These are phyloP conservation scores for Fusarium annulatum DNA, from an alignment of 2,329 filamentous ascomycete species.

Conservation along the genomic window DNA sequence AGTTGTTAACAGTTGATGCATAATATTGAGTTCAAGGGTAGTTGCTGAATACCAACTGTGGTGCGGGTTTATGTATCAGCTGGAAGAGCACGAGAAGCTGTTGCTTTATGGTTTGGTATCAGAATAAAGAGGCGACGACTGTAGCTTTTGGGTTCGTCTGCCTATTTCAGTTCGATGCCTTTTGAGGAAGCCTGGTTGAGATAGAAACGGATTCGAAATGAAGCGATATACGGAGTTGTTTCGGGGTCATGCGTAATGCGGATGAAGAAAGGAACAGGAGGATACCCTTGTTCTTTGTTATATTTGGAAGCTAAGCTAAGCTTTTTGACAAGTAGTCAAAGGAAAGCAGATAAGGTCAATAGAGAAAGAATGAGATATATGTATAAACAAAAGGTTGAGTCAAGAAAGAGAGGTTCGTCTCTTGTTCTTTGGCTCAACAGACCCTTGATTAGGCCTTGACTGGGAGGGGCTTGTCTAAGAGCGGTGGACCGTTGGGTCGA, in stretches of 20 bases:
- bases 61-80: background rate
- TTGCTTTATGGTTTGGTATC: background rate
- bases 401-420: conserved; percentile 13
- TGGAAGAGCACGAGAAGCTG: background rate
- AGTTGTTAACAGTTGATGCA: conserved; percentile 23
- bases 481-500: conserved; percentile 47
- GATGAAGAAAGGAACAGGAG: conserved; percentile 33
- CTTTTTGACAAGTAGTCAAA: conserved; percentile 32
- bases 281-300: conserved; percentile 30
- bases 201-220: conserved; percentile 36
- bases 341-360: conserved; percentile 12
- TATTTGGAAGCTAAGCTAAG: conserved; percentile 45
- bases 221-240: conserved; percentile 32
- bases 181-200: conserved; percentile 17
- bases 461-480: conserved; percentile 44
- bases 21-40: background rate
- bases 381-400: conserved; percentile 1
- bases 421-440: conserved; percentile 33
- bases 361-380: conserved; percentile 16
- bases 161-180: conserved; percentile 14
- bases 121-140: background rate
- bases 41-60: conserved; percentile 26
- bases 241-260: conserved; percentile 37
- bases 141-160: conserved; percentile 1
- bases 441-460: conserved; percentile 41